Conservation (phyloP, 768 basidiomycete species). For the Suillus brevipes region DNA sequence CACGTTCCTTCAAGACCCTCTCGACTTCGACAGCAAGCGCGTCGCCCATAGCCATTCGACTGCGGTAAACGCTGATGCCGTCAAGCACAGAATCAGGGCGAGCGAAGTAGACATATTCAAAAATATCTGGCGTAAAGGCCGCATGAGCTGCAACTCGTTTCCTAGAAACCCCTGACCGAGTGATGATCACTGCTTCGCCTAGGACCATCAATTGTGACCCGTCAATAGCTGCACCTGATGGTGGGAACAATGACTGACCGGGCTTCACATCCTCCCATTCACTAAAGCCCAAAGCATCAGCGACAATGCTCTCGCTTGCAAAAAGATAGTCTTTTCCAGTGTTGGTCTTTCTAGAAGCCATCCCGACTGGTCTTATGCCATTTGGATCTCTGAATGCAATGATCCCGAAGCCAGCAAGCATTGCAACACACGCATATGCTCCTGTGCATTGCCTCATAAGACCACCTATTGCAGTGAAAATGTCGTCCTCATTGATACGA, state of each 20-base stretch:
- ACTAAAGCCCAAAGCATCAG: slow-evolving; percentile 86
- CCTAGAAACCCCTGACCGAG: slow-evolving; percentile 71
- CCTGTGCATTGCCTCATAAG: slow-evolving; percentile 88
- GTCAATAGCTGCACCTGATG: slow-evolving; percentile 10
- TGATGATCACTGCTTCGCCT: slow-evolving; percentile 98
- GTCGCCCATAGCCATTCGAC: slow-evolving; percentile 99
- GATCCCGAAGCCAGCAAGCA: slow-evolving; percentile 98
- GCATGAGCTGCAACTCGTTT: slow-evolving; percentile 71
- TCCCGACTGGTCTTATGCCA: slow-evolving; percentile 91
- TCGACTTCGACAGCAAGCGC: slow-evolving; percentile 85
- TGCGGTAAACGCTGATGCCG: slow-evolving; percentile 95
- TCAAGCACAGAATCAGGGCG: slow-evolving; percentile 97
- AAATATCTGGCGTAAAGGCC: slow-evolving; percentile 94
- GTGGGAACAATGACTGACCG: slow-evolving; percentile 46
- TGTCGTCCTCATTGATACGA: slow-evolving; percentile 99
- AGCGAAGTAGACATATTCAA: slow-evolving; percentile 98
- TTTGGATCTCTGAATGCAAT: slow-evolving; percentile 98
- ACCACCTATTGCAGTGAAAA: slow-evolving; percentile 89
- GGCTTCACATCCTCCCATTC: slow-evolving; percentile 94
- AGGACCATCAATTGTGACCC: neutral
- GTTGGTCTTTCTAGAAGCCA: slow-evolving; percentile 65
- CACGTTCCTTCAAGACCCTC: slow-evolving; percentile 64
- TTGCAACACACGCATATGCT: slow-evolving; percentile 97
- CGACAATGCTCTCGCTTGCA: slow-evolving; percentile 94
- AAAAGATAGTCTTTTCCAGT: slow-evolving; percentile 83